These are phyloP conservation scores for Cyberlindnera subsufficiens DNA, from an alignment of 805 yeast species.

Conservation along the genomic window DNA sequence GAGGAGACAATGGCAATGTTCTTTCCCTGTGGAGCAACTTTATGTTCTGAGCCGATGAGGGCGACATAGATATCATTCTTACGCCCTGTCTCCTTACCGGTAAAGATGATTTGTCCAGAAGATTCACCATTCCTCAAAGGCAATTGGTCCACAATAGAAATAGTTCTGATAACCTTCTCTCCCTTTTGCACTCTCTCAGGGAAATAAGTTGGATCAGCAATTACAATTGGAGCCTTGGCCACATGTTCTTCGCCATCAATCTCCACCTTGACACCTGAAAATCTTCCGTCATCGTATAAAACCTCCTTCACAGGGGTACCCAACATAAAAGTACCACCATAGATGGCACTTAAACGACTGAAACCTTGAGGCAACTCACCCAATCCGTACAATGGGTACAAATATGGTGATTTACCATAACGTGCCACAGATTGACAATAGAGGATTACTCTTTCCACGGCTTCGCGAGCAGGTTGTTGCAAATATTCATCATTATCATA, in stretches of 20 bases:
- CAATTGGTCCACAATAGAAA: slow-evolving; percentile 84
- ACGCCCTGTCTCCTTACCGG: slow-evolving; percentile 91
- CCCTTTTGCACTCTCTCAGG: slow-evolving; percentile 48
- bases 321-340: slow-evolving; percentile 98
- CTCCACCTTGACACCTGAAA: slow-evolving; percentile 83
- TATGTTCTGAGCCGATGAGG: slow-evolving; percentile 80
- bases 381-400: slow-evolving; percentile 92
- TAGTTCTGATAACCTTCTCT: slow-evolving; percentile 35
- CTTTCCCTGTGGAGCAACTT: slow-evolving; percentile 84
- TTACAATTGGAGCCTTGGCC: slow-evolving; percentile 88
- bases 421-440: slow-evolving; percentile 89
- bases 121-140: slow-evolving; percentile 78
- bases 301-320: slow-evolving; percentile 94
- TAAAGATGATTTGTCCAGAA: slow-evolving; percentile 90
- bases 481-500: slow-evolving; percentile 91
- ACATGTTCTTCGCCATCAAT: slow-evolving; percentile 52
- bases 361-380: slow-evolving; percentile 99
- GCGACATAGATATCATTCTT: slow-evolving; percentile 94
- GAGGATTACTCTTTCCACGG: slow-evolving; percentile 77
- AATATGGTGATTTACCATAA: slow-evolving; percentile 93
- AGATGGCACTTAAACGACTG: slow-evolving; percentile 92
- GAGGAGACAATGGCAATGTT: slow-evolving; percentile 92
- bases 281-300: slow-evolving; percentile 66
- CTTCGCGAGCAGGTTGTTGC: slow-evolving; percentile 84
- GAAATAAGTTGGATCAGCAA: slow-evolving; percentile 97